Evolutionary conservation across 1,284 basidiomycete species (phyloP).

Genomic region (Salmacisia buchloeana): DNA sequence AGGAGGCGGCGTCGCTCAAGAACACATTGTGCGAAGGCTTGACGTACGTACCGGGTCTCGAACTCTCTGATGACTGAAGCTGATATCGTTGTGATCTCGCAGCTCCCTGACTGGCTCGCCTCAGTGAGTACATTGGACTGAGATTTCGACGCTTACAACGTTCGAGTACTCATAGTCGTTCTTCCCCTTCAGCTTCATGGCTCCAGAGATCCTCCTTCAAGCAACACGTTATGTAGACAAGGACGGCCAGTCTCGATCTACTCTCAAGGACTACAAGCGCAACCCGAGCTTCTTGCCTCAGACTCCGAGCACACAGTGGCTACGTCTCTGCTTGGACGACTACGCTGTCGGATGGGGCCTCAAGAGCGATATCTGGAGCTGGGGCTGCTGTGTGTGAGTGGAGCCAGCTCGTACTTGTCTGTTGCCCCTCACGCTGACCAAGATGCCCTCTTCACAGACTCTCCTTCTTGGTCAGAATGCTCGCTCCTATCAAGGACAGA

Average conservation of each 20-base stretch:
- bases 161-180: neutral
- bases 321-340: conserved; percentile 27
- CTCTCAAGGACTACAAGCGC: conserved; percentile 35
- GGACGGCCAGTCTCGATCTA: conserved; percentile 21
- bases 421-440: neutral
- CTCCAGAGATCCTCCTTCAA: conserved; percentile 39
- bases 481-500: conserved; percentile 18
- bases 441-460: neutral
- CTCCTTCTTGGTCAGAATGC: conserved; percentile 26
- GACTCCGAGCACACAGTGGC: conserved; percentile 17
- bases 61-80: conserved; percentile 25
- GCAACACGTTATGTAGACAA: conserved; percentile 29
- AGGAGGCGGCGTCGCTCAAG: conserved; percentile 9
- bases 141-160: neutral
- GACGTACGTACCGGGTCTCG: neutral
- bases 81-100: conserved; percentile 3
- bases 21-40: conserved; percentile 12
- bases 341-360: conserved; percentile 36
- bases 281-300: conserved; percentile 19
- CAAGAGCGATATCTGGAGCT: conserved; percentile 39
- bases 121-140: conserved; percentile 9
- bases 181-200: conserved; percentile 22
- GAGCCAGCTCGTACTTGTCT: neutral
- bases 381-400: conserved; percentile 30
- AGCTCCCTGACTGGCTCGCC: conserved; percentile 41